Conservation (phyloP, 768 basidiomycete species). For the Candolleomyces efflorescens region DNA sequence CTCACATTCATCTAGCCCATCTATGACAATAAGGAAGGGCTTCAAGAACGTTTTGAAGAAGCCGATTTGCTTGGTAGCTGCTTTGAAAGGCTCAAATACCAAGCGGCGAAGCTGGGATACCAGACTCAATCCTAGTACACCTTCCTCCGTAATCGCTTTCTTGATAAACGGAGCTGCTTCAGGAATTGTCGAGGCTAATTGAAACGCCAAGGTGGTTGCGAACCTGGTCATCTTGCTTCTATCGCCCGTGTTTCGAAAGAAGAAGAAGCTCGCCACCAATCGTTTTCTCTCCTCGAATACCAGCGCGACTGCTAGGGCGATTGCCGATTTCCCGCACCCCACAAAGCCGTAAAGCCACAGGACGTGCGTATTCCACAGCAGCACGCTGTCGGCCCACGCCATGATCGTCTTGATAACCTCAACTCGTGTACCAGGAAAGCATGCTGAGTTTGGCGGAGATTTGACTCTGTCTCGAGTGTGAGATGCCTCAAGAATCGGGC, state of each 20-base stretch:
- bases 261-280: neutral
- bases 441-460: no score
- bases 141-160: neutral
- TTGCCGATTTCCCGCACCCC: neutral
- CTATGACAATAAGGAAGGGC: neutral
- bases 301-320: neutral
- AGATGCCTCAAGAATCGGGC: no score
- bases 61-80: no score
- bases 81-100: neutral
- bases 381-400: no score
- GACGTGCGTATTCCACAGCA: neutral
- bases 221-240: neutral
- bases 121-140: neutral
- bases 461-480: no score
- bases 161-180: neutral
- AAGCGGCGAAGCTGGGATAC: neutral
- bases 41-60: neutral
- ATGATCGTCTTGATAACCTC: no score
- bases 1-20: constrained; percentile 1
- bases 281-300: neutral
- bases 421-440: no score
- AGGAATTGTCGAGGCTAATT: neutral
- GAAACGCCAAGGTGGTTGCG: neutral
- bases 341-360: neutral
- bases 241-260: neutral